These are phyloP conservation scores for Lyophyllum shimeji DNA, from an alignment of 768 basidiomycete species.

Conservation along the genomic window DNA sequence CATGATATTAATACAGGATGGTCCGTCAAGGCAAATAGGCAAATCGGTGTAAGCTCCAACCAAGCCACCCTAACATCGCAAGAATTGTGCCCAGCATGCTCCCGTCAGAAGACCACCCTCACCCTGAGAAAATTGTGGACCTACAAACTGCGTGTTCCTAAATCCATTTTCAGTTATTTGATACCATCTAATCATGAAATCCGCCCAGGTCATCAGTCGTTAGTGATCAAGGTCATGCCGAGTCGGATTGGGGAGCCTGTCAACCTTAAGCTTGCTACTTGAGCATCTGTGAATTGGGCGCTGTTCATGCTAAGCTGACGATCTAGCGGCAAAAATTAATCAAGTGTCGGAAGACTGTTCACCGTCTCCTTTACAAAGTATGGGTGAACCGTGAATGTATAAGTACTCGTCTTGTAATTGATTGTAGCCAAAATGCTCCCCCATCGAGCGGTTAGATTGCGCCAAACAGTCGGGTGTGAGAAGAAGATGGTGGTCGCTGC, in stretches of 20 bases:
- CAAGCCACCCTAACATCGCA: slow-evolving; percentile 16
- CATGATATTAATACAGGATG: slow-evolving; percentile 12
- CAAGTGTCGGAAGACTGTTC: background rate
- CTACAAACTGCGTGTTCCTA: slow-evolving; percentile 7
- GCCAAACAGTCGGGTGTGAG: slow-evolving; percentile 10
- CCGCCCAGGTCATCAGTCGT: background rate
- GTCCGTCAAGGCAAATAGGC: slow-evolving; percentile 8
- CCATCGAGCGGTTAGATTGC: slow-evolving; percentile 3
- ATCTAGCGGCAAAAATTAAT: background rate
- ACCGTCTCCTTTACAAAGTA: background rate
- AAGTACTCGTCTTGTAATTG: no score
- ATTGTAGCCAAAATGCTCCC: slow-evolving; percentile 1
- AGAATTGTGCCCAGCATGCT: slow-evolving; percentile 17
- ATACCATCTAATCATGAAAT: slow-evolving; percentile 17
- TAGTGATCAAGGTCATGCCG: background rate
- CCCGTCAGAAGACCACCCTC: slow-evolving; percentile 20
- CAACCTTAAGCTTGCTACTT: background rate
- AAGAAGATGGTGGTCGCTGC: background rate
- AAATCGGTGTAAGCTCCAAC: slow-evolving; percentile 10
- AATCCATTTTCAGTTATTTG: background rate
- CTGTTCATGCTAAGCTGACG: background rate
- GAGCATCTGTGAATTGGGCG: background rate
- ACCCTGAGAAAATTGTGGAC: slow-evolving; percentile 16
- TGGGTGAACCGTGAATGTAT: no score
- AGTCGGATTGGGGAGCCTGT: background rate